Conservation (phyloP, 2,329 filamentous ascomycete genomes). For the Botryotinia globosa region DNA sequence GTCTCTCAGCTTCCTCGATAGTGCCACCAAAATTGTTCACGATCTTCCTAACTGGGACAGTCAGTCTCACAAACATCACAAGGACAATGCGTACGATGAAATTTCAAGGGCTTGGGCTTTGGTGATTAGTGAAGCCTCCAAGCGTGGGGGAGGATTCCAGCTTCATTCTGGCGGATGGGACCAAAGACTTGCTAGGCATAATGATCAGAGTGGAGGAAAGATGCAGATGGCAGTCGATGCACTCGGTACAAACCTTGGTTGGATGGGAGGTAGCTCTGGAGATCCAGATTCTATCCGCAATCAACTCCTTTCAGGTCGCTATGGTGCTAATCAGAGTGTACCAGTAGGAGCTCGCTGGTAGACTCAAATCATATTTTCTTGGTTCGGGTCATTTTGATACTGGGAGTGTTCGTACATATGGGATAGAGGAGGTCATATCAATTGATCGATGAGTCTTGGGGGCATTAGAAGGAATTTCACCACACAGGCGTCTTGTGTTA, state of each 20-base stretch:
- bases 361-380: not conserved
- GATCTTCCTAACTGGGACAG: constrained; percentile 87
- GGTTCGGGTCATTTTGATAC: not conserved
- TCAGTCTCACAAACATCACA: constrained; percentile 84
- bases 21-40: constrained; percentile 86
- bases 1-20: constrained; percentile 84
- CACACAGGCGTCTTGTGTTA: constrained; percentile 20
- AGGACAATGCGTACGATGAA: constrained; percentile 94
- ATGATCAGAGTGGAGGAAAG: constrained; percentile 79
- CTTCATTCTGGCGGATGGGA: constrained; percentile 92
- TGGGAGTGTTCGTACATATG: constrained; percentile 34
- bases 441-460: constrained; percentile 12
- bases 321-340: constrained; percentile 52
- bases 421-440: constrained; percentile 20
- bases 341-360: constrained; percentile 58
- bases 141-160: constrained; percentile 85
- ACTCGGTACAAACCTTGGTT: constrained; percentile 70
- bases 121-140: constrained; percentile 86
- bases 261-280: constrained; percentile 57
- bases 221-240: constrained; percentile 77
- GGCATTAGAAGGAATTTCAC: constrained; percentile 20
- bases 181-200: constrained; percentile 80
- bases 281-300: constrained; percentile 59
- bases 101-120: constrained; percentile 90
- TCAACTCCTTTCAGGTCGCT: constrained; percentile 60